Evolutionary conservation across 441 rosid species (phyloP).

Genomic region (Populus hybrid): DNA sequence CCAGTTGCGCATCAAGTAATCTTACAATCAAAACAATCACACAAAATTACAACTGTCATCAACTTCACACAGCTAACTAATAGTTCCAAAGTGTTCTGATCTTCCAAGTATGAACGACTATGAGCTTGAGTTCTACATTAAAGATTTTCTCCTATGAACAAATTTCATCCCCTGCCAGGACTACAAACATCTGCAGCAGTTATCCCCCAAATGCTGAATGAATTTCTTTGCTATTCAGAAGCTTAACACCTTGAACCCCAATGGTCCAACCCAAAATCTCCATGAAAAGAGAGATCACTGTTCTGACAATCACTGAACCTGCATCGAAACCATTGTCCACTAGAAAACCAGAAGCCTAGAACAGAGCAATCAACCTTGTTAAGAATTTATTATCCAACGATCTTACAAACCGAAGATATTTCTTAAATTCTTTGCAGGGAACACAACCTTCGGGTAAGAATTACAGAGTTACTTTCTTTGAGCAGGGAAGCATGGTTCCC

Average conservation of each 20-base stretch:
- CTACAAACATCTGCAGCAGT: not conserved
- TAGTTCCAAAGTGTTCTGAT: not conserved
- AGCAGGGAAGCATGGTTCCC: not conserved
- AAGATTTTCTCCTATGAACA: not conserved
- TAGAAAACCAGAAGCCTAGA: not conserved
- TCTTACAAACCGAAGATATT: not conserved
- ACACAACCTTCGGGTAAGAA: not conserved
- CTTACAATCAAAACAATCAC: not conserved
- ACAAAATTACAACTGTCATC: not conserved
- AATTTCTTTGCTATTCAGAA: not conserved
- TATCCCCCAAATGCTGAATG: not conserved
- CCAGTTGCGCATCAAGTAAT: not conserved
- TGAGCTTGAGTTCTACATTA: not conserved
- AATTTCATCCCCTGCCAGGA: not conserved
- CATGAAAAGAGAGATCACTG: not conserved
- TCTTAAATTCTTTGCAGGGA: not conserved
- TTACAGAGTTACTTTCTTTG: not conserved
- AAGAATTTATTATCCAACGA: not conserved
- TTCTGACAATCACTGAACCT: not conserved
- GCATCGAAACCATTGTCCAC: not conserved
- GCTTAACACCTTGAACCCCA: not conserved
- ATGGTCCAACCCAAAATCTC: not conserved
- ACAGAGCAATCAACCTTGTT: not conserved
- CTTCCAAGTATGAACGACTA: not conserved
- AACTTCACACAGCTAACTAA: not conserved